These are phyloP conservation scores for Hordeum marinum DNA, from an alignment of 176 grass and related monocot genomes.

Conservation along the genomic window DNA sequence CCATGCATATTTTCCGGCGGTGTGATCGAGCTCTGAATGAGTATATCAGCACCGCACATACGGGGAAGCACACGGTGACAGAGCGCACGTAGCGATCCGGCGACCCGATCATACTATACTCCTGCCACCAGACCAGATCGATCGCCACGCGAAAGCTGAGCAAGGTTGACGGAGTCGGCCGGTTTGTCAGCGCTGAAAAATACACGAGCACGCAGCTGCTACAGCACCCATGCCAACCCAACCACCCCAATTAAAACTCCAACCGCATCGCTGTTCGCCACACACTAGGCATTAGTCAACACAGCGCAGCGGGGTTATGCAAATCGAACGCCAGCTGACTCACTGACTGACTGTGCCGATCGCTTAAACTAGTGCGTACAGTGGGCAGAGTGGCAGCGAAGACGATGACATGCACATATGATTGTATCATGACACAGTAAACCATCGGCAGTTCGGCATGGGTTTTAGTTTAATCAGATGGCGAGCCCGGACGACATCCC, in stretches of 20 bases:
- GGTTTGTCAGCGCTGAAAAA: background rate
- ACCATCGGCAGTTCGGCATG: background rate
- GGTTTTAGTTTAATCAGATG: background rate
- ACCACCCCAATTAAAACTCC: too few relatives aligned
- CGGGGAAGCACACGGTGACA: too few relatives aligned
- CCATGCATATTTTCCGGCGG: too few relatives aligned
- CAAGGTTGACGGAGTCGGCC: background rate
- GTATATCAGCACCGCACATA: too few relatives aligned
- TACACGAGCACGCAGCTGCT: background rate
- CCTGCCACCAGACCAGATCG: background rate
- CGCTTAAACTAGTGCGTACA: background rate
- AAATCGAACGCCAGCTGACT: background rate
- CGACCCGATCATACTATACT: background rate
- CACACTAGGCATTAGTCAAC: too few relatives aligned
- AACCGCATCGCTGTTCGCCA: too few relatives aligned
- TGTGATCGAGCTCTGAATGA: too few relatives aligned
- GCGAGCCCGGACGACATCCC: conserved; percentile 18
- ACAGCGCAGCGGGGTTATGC: background rate
- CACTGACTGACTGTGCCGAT: background rate
- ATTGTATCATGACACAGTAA: too few relatives aligned
- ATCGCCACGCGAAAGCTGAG: background rate
- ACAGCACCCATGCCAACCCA: too few relatives aligned
- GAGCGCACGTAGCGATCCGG: background rate
- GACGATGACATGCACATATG: background rate
- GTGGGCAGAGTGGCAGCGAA: background rate